These are phyloP conservation scores for Russula compacta DNA, from an alignment of 768 basidiomycete genomes.

Conservation along the genomic window DNA sequence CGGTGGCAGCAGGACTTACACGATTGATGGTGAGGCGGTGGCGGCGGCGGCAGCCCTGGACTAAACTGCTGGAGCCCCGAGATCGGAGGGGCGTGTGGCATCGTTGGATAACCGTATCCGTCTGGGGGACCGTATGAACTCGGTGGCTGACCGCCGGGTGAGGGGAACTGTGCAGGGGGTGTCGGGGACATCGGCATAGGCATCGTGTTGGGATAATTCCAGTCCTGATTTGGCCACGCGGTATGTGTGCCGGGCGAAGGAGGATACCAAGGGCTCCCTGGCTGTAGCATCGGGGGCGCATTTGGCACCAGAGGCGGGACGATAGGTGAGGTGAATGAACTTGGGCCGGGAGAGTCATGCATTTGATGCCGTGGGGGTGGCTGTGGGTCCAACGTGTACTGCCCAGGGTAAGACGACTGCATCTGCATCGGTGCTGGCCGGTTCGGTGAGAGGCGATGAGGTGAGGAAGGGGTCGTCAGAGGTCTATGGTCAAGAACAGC, in stretches of 20 bases:
- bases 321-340: not conserved
- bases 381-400: not conserved
- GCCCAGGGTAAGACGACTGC: constrained; percentile 1
- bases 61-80: constrained; percentile 2
- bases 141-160: not conserved
- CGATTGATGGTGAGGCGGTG: not conserved
- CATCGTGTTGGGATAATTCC: not conserved
- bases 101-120: not conserved
- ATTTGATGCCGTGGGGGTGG: not conserved
- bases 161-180: not conserved
- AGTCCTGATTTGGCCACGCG: not conserved
- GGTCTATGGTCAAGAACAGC: not conserved
- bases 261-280: not conserved
- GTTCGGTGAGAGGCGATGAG: not conserved
- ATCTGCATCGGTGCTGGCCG: not conserved
- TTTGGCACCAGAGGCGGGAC: not conserved
- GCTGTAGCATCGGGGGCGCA: not conserved
- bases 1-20: constrained; percentile 1
- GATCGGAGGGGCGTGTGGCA: not conserved
- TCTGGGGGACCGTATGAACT: not conserved
- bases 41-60: constrained; percentile 1
- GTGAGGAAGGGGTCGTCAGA: not conserved
- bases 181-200: not conserved
- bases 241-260: not conserved
- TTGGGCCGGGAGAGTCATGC: not conserved